Conservation (phyloP, 768 basidiomycete genomes). For the Paxillus rubicundulus region DNA sequence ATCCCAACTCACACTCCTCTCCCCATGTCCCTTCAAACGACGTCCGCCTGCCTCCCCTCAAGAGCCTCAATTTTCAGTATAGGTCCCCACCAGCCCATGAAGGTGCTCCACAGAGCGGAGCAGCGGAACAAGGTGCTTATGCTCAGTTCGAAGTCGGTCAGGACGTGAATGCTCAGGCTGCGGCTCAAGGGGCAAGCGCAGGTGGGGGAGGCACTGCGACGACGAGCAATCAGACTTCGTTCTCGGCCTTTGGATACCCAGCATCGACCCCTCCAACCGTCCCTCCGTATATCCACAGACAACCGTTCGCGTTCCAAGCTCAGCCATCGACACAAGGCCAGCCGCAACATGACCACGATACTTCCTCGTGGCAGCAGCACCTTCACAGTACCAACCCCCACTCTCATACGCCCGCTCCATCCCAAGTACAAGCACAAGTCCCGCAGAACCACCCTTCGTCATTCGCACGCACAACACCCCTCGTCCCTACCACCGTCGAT, state of each 20-base stretch:
- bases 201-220: neutral
- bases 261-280: slow-evolving; percentile 24
- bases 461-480: slow-evolving; percentile 26
- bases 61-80: slow-evolving; percentile 65
- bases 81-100: slow-evolving; percentile 33
- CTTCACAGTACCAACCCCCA: slow-evolving; percentile 8
- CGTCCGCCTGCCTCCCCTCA: slow-evolving; percentile 67
- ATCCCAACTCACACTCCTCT: slow-evolving; percentile 25
- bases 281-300: slow-evolving; percentile 20
- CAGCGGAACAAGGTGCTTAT: slow-evolving; percentile 13
- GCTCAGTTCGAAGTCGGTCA: slow-evolving; percentile 19
- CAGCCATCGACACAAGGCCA: slow-evolving; percentile 16
- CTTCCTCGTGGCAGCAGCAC: slow-evolving; percentile 25
- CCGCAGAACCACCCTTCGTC: slow-evolving; percentile 14
- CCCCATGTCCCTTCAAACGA: slow-evolving; percentile 40
- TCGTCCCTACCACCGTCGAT: slow-evolving; percentile 31
- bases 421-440: slow-evolving; percentile 18
- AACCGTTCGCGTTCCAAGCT: slow-evolving; percentile 18
- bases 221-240: slow-evolving; percentile 14
- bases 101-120: neutral
- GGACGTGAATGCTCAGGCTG: slow-evolving; percentile 9
- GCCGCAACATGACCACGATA: slow-evolving; percentile 19
- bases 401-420: slow-evolving; percentile 15
- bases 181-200: neutral
- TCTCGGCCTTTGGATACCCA: slow-evolving; percentile 20